Conservation (phyloP, 1,284 basidiomycete species). For the Fomitopsis schrenkii region DNA sequence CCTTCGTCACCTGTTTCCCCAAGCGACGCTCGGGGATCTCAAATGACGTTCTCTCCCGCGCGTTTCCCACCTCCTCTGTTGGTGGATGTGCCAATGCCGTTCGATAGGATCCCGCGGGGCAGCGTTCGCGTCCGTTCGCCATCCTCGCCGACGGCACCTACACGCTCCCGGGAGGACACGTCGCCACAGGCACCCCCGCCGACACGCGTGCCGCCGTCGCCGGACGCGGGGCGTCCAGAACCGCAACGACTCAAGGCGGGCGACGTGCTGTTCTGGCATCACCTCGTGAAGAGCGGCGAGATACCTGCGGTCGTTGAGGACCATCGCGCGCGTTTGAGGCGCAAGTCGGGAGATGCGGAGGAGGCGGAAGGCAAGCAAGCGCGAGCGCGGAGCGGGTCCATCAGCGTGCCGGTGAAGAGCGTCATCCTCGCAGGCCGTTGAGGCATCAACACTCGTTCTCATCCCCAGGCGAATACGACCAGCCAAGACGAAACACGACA, state of each 20-base stretch:
- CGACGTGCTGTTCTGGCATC: slow-evolving; percentile 76
- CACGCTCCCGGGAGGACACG: not conserved
- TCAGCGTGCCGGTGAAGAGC: not conserved
- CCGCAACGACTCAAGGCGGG: slow-evolving; percentile 46
- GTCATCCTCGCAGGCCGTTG: slow-evolving; percentile 1
- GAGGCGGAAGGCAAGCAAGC: not conserved
- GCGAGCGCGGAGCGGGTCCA: not conserved
- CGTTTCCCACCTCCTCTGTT: not conserved
- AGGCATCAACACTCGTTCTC: not conserved
- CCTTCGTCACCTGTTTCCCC: not conserved
- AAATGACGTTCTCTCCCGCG: not conserved
- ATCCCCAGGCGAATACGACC: too few relatives aligned
- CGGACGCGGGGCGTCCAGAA: not conserved
- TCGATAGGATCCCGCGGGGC: not conserved
- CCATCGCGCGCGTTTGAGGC: slow-evolving; percentile 35
- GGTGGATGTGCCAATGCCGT: not conserved
- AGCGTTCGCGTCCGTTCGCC: not conserved
- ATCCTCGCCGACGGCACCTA: not conserved
- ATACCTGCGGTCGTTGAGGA: slow-evolving; percentile 64
- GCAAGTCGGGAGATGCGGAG: not conserved
- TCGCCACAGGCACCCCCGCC: not conserved
- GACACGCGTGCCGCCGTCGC: not conserved
- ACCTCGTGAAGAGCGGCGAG: slow-evolving; percentile 71
- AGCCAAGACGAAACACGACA: not conserved
- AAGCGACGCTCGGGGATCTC: not conserved